Percentiles rank a stretch among this genome's conserved stretches.
Conservation (phyloP, 176 grass and related monocot species). For the Oropetium thomaeum region DNA sequence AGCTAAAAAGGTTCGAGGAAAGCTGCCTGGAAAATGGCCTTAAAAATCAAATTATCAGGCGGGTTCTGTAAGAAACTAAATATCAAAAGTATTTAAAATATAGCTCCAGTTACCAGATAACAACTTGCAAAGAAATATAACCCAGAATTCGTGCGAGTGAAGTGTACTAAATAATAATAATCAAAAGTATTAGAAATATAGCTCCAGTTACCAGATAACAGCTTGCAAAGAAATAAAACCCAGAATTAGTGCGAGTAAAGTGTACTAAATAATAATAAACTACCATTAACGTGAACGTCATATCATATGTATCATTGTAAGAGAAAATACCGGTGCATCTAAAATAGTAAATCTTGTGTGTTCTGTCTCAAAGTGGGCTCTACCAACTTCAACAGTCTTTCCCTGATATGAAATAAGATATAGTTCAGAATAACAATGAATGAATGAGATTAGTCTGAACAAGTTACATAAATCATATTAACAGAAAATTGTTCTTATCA, state of each 20-base stretch:
- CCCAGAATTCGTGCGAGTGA: background rate
- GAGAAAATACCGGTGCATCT: conserved; percentile 63
- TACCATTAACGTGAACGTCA: background rate
- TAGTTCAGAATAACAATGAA: conserved; percentile 8
- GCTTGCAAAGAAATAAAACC: background rate
- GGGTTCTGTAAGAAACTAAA: background rate
- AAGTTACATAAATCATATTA: conserved; percentile 13
- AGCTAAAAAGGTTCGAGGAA: too few species aligned
- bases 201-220: background rate
- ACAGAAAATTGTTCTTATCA: background rate
- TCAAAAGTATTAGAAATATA: too few species aligned
- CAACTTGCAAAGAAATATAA: background rate
- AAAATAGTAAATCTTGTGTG: conserved; percentile 77
- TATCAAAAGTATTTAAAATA: background rate
- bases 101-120: background rate
- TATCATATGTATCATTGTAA: conserved; percentile 5
- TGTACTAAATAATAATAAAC: background rate
- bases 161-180: background rate
- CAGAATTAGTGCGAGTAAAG: background rate
- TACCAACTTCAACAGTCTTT: conserved; percentile 82
- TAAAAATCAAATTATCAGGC: background rate
- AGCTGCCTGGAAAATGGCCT: too few species aligned
- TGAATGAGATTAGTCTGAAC: background rate
- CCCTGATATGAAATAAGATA: conserved; percentile 45
- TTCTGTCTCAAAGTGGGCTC: conserved; percentile 82